Base-by-base conservation (phyloP, 345 rosid species). In the Lepidium sativum region DNA sequence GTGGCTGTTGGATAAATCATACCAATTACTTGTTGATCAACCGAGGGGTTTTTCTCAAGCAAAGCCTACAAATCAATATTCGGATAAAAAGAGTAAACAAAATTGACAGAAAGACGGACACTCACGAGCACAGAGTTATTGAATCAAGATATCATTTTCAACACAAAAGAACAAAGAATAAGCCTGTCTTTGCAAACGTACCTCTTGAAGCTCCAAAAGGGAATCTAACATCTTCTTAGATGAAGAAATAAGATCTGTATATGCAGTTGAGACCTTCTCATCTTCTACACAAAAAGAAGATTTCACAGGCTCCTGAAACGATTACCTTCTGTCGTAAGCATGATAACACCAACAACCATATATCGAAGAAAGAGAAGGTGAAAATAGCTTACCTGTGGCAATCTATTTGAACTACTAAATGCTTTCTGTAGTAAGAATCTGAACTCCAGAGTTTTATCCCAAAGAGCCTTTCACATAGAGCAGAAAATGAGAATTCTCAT, bases 341-440 rank as follows among this genome's bases (percentile, higher is more conserved):
- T 48, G 16, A 51, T 39, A 23, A 55, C 23, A 35, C 37, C 37
- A 40, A 23, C 40, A 51, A 33, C 5, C 41, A 57, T 27, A 42
- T 37, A 29, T 6, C 45, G 4, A 58, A 58, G 44, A 45, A 45
- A 1, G 45, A 49, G 21, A 15, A 33, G 49, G 45, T 56, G 64
- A 27, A 29, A 6, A 45, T 13, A 61, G 72, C 60, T 56, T 56
- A 90, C 99, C 90, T 52, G 84, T 9, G 97, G 97, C 47, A 94
- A 72, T 69, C 83, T 86, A 70, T 94, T 94, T 63, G 97, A 84
- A 65, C 68, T 72, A 47, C 83, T 77, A 77, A 88, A 90, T 65
- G 87, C 59, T 77, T 90, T 90, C 71, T 94, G 97, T 74, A 94
- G 92, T 74, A 87, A 82, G 78, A 87, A 82, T 78, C 99, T 83